Percentiles rank a stretch among this genome's conserved stretches.
Evolutionary conservation across 768 basidiomycete species (phyloP).

Genomic region (Lentinula aciculospora): DNA sequence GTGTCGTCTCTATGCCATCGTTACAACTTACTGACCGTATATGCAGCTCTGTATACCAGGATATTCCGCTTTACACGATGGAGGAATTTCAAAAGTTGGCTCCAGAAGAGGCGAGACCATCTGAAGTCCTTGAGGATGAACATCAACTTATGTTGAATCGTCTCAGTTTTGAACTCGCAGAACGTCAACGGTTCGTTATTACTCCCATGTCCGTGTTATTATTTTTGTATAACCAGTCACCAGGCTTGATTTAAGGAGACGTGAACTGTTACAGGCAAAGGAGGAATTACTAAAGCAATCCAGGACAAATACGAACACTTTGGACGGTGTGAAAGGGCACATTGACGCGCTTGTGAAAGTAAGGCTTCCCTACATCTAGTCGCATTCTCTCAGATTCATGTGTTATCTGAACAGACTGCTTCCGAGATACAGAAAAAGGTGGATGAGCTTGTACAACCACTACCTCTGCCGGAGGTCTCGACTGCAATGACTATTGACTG

Average conservation of each 20-base stretch:
- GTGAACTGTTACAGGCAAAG: slow-evolving; percentile 63
- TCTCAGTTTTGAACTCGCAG: slow-evolving; percentile 80
- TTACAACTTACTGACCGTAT: background rate
- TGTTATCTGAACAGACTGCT: slow-evolving; percentile 43
- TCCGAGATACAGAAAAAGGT: slow-evolving; percentile 73
- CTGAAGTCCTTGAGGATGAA: slow-evolving; percentile 56
- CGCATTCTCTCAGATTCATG: slow-evolving; percentile 8
- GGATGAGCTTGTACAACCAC: slow-evolving; percentile 53
- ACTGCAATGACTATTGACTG: background rate
- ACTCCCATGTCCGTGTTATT: slow-evolving; percentile 11
- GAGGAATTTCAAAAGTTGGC: slow-evolving; percentile 68
- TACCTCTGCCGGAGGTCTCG: slow-evolving; percentile 18
- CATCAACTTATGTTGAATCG: slow-evolving; percentile 88
- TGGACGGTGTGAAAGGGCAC: slow-evolving; percentile 76
- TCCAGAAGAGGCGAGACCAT: slow-evolving; percentile 58
- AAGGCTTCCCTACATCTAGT: slow-evolving; percentile 9
- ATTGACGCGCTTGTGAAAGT: slow-evolving; percentile 78
- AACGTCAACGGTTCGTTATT: slow-evolving; percentile 70
- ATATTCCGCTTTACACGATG: slow-evolving; percentile 67
- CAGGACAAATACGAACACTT: slow-evolving; percentile 61
- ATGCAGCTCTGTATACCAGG: slow-evolving; percentile 81
- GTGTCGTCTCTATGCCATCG: slow-evolving; percentile 20
- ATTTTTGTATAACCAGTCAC: slow-evolving; percentile 4
- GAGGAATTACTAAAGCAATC: slow-evolving; percentile 79
- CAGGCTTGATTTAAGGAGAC: slow-evolving; percentile 68